Base-by-base conservation (phyloP, 2,329 filamentous ascomycete genomes). In the Nothopassalora personata region DNA sequence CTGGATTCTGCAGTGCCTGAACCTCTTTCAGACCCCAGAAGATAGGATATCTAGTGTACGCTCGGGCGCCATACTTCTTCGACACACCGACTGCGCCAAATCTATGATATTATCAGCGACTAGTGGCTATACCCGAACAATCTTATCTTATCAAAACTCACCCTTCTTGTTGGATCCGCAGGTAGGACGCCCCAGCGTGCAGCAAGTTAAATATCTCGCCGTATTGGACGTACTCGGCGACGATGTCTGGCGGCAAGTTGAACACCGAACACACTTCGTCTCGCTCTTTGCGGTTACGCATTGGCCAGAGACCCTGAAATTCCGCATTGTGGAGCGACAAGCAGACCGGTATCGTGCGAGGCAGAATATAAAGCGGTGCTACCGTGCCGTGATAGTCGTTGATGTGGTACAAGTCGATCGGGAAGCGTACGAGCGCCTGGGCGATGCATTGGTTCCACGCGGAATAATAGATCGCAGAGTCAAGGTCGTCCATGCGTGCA, bases 401-500 rank as follows among this genome's bases (percentile, higher is more conserved):
- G 68, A 85, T 83, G 66, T 86, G 83, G 67, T 86, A 86, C 27
- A 86, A 68, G 63, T 85, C 82, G 57, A 84, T 74, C 0, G 81
- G 77, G 68, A 87, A 87, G 9, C 85, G 80, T 59, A 79, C 78
- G 57, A 86, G 80, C 1, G 83, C 74, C 62, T 84, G 78, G 5
- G 85, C 83, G 64, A 87, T 87, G 67, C 85, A 87, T 68, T 83
- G 82, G 63, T 87, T 88, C 85, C 85, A 87, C 1, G 83, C 84
- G 3, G 83, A 85, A 67, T 87, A 87, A 70, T 86, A 85, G 46
- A 87, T 81, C 6, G 85, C 85, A 60, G 80, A 83, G 57, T 85
- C 82, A 54, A 87, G 76, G 67, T 87, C 84, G 67, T 87, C 85
- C 85, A 87, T 87, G 30, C 85, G 80, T 30, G 83, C 75, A 18